Evolutionary conservation across 106 monocot species (phyloP).

Genomic region (Acorus calamus): DNA sequence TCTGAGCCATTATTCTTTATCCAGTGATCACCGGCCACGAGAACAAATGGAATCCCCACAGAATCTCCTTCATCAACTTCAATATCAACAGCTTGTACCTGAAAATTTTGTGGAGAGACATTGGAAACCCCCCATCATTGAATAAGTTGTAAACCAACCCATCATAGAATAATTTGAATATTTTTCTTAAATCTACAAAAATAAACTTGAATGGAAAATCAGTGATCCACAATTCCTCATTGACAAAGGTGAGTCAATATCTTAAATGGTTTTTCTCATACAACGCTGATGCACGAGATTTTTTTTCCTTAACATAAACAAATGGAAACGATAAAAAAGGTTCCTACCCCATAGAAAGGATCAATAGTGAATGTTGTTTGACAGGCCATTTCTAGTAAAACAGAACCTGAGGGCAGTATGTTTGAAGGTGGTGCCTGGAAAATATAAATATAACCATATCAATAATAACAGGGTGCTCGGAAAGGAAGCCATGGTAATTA

Average conservation of each 20-base stretch:
- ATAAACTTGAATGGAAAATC: no score
- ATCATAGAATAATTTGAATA: no score
- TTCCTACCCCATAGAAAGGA: conserved; percentile 43
- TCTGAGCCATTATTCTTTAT: conserved; percentile 81
- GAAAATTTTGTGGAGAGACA: conserved; percentile 3
- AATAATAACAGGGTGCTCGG: not conserved
- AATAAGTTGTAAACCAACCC: not conserved
- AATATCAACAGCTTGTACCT: conserved; percentile 59
- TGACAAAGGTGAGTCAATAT: no score
- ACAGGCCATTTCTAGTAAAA: conserved; percentile 48
- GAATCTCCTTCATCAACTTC: conserved; percentile 48
- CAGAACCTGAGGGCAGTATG: conserved; percentile 46
- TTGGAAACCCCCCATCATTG: no score
- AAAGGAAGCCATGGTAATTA: no score
- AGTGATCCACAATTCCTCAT: not conserved
- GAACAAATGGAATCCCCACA: conserved; percentile 74
- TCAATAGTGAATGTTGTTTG: conserved; percentile 54
- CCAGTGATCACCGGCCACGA: conserved; percentile 56
- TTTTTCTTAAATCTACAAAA: no score
- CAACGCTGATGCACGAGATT: no score
- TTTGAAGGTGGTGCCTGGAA: conserved; percentile 57
- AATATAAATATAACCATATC: conserved; percentile 1
- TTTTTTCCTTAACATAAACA: no score
- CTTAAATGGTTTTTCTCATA: no score
- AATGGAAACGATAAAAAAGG: no score